Conservation (phyloP, 2,329 filamentous ascomycete genomes). For the Fusarium ramigenum region DNA sequence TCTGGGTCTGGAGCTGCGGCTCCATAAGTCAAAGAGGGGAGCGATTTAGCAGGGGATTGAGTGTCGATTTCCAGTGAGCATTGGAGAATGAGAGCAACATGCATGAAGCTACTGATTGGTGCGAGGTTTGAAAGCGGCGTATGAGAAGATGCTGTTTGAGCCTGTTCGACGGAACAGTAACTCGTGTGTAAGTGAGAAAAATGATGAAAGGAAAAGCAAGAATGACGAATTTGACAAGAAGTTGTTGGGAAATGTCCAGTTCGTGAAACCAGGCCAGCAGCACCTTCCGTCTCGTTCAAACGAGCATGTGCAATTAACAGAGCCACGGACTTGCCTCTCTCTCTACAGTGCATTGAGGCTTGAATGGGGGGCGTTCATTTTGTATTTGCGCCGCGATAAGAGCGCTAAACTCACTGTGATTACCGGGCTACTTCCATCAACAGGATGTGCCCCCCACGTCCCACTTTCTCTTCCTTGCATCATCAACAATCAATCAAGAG, state of each 20-base stretch:
- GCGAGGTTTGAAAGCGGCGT: conserved; percentile 1
- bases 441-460: no score
- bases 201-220: neutral
- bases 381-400: neutral
- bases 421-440: neutral
- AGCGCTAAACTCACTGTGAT: conserved; percentile 32
- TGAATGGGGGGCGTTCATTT: conserved; percentile 8
- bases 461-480: no score
- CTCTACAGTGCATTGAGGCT: conserved; percentile 14
- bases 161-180: neutral
- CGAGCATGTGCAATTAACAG: conserved; percentile 10
- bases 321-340: neutral
- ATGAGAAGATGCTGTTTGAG: neutral
- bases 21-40: conserved; percentile 18
- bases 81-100: conserved; percentile 4
- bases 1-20: conserved; percentile 13
- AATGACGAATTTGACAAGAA: neutral
- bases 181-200: neutral
- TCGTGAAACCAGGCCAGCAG: conserved; percentile 1
- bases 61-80: conserved; percentile 8
- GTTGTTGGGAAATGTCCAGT: neutral
- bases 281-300: conserved; percentile 8
- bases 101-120: conserved; percentile 27
- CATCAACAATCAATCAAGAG: no score
- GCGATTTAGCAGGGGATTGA: conserved; percentile 19